These are phyloP conservation scores for Poteriospumella lacustris DNA, from an alignment of 108 stramenopile genomes.

Conservation along the genomic window DNA sequence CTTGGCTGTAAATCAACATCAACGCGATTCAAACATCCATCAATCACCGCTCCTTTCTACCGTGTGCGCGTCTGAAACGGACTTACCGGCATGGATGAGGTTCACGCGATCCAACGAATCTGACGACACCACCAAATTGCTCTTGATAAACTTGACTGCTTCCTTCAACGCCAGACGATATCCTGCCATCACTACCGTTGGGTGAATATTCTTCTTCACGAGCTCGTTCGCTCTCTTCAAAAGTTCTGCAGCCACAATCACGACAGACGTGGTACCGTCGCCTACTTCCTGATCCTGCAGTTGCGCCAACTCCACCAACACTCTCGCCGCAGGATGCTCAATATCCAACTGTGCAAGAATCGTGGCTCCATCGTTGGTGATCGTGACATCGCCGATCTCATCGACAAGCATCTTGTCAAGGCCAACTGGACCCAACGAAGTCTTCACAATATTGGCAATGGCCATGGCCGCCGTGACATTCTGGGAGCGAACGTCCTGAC, in stretches of 20 bases:
- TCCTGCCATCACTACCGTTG: constrained; percentile 93
- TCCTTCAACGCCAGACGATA: constrained; percentile 93
- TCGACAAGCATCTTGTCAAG: constrained; percentile 97
- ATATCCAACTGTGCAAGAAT: constrained; percentile 94
- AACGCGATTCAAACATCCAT: not conserved
- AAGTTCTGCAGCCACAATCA: constrained; percentile 92
- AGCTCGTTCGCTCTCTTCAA: constrained; percentile 89
- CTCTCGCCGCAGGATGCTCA: constrained; percentile 98
- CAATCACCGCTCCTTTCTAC: too few relatives aligned
- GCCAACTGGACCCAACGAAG: constrained; percentile 94
- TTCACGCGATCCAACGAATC: constrained; percentile 60
- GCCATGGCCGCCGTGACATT: constrained; percentile 96
- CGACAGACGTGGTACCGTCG: constrained; percentile 96
- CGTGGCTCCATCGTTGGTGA: constrained; percentile 99
- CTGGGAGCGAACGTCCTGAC: constrained; percentile 78
- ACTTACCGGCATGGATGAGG: constrained; percentile 83
- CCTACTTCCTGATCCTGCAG: constrained; percentile 98
- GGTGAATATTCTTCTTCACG: constrained; percentile 85
- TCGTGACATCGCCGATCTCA: constrained; percentile 87
- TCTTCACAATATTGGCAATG: constrained; percentile 99
- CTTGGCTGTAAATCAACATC: constrained; percentile 16
- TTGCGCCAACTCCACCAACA: constrained; percentile 94
- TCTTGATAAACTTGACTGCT: constrained; percentile 88
- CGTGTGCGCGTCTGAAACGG: not conserved
- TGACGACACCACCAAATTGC: constrained; percentile 76